A percentile compares a stretch with the other conserved stretches of the same genome.
Conservation (phyloP, 805 yeast genomes). For the Wickerhamiella spandovensis region DNA sequence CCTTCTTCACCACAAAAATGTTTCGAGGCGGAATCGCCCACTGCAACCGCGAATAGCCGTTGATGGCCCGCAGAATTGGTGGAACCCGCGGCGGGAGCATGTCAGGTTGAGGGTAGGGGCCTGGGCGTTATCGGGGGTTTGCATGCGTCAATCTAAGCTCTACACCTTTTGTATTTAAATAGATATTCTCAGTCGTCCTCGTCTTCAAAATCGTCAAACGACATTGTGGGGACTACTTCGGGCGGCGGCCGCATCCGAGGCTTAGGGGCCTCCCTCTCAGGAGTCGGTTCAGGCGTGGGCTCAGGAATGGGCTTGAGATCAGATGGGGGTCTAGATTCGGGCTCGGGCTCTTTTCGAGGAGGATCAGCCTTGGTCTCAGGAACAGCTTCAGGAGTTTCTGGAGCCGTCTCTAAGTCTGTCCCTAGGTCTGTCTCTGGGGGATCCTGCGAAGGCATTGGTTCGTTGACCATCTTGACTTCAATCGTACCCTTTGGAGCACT, state of each 20-base stretch:
- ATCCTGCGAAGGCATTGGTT: not conserved
- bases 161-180: no score
- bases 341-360: not conserved
- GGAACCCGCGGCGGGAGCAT: slow-evolving; percentile 12
- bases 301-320: not conserved
- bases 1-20: slow-evolving; percentile 72
- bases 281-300: not conserved
- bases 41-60: slow-evolving; percentile 26
- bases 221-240: not conserved
- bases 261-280: not conserved
- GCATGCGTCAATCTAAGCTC: no score
- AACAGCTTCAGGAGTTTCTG: not conserved
- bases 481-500: not conserved
- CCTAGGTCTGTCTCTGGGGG: no score
- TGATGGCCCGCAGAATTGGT: slow-evolving; percentile 7
- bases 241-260: not conserved
- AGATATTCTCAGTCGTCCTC: not conserved
- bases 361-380: not conserved
- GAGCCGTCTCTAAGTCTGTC: no score
- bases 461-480: not conserved
- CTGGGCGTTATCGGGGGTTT: not conserved
- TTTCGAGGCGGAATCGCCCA: slow-evolving; percentile 71
- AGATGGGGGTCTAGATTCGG: not conserved
- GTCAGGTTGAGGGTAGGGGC: not conserved
- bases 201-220: slow-evolving; percentile 2